phyloP scores from a whole-genome alignment of 306 rosid genomes.

The Sechiopsis laciniata region DNA sequence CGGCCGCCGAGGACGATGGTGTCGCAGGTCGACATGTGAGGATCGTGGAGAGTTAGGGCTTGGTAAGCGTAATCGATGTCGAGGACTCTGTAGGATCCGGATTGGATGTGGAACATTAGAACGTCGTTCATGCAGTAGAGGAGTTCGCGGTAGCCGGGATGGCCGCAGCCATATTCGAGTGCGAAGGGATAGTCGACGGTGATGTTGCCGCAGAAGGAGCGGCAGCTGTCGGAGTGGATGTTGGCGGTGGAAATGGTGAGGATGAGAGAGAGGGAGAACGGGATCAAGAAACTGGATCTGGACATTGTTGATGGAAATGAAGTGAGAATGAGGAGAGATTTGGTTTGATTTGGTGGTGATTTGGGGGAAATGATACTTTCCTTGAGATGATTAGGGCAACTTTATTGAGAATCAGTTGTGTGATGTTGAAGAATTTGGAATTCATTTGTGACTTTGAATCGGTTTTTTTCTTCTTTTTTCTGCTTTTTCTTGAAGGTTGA shows the following conservation, averaged over 20 bases:
- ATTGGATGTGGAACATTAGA: conserved; percentile 77
- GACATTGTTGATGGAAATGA: background rate
- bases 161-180: conserved; percentile 77
- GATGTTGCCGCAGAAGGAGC: conserved; percentile 86
- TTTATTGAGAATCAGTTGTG: conserved; percentile 45
- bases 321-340: conserved; percentile 5
- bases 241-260: background rate
- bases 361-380: conserved; percentile 38
- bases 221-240: conserved; percentile 38
- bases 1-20: conserved; percentile 51
- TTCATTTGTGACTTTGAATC: conserved; percentile 34
- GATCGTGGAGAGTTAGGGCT: conserved; percentile 78
- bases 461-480: conserved; percentile 31
- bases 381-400: conserved; percentile 35
- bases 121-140: conserved; percentile 79
- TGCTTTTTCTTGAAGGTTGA: conserved; percentile 20
- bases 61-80: conserved; percentile 90
- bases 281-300: conserved; percentile 6
- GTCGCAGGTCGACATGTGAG: conserved; percentile 86
- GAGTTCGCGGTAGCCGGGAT: conserved; percentile 88
- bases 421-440: conserved; percentile 46
- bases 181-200: conserved; percentile 88
- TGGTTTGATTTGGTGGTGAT: background rate
- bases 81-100: conserved; percentile 81
- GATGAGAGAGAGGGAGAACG: conserved; percentile 31